Conservation (phyloP, 164 flowering plant species). For the grape (Vitis vinifera) region ASM3070453v1 NC_081813.1:23991501-23992000, state of each 20-base stretch:
- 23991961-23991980: conserved; percentile 66
- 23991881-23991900: conserved; percentile 36
- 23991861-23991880: conserved; percentile 71
- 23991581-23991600: conserved; percentile 58
- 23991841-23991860: conserved; percentile 61
- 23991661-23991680: conserved; percentile 4
- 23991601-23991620: conserved; percentile 24
- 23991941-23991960: conserved; percentile 58
- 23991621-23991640: conserved; percentile 11
- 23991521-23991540: conserved; percentile 50
- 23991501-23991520: conserved; percentile 34
- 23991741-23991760: conserved; percentile 8
- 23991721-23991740: conserved; percentile 3
- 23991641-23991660: conserved; percentile 3
- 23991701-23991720: not conserved
- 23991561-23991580: conserved; percentile 41
- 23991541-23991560: conserved; percentile 26
- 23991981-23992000: conserved; percentile 68
- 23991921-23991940: conserved; percentile 59
- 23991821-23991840: conserved; percentile 17
- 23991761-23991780: conserved; percentile 10
- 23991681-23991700: not conserved
- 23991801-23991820: conserved; percentile 16
- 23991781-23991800: conserved; percentile 8
- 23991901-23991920: conserved; percentile 30